Base-by-base conservation (phyloP, 2,329 filamentous ascomycete species). In the Colletotrichum liaoningense region DNA sequence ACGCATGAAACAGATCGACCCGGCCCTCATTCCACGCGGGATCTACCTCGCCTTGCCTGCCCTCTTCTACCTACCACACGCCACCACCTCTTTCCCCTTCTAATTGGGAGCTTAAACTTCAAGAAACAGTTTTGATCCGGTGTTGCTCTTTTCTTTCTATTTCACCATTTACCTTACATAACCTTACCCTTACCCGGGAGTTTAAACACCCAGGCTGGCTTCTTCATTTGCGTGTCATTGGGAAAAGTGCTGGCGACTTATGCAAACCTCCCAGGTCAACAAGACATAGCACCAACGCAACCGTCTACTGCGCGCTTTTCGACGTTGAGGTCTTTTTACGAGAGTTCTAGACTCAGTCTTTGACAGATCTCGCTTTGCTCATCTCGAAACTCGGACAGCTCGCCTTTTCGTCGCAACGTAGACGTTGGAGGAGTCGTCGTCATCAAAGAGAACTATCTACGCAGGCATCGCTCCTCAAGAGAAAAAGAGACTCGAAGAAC, bases 61-160 rank as follows among this genome's bases (percentile, higher is more conserved):
- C 64, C 54, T 42, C 35, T 42, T 42, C 56, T 52, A n/a, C 59
- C 56, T 52, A n/a, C 59, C 42, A n/a, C 19, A 22, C 26, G 9
- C 42, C 33, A 33, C 33, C 9, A 26, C 33, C 24, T 60, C 16
- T 22, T 30, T 19, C n/a, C 7, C 19, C 16, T 62, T 46, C 26
- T n/a, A 63, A 58, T 58, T 72, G 69, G 69, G 70, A 73, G 70
- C 59, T 73, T 69, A 69, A 73, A 64, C 59, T n/a, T n/a, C 66
- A 42, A 59, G n/a, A 26, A 22, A 63, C 28, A 42, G 35, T 14
- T 42, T 42, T 42, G 35, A 16, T 42, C 35, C 35, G 14, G 16
- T 42, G 35, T 42, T 42, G 12, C 14, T 33, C 33, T 2, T 42
- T 16, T 66, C 42, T 49, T 55, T 42, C 14, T 56, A 46, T 28